A percentile compares a stretch with the other conserved stretches of the same genome.
phyloP scores from a whole-genome alignment of 1,284 basidiomycete species.

The Pseudozyma tsukubaensis region DNA sequence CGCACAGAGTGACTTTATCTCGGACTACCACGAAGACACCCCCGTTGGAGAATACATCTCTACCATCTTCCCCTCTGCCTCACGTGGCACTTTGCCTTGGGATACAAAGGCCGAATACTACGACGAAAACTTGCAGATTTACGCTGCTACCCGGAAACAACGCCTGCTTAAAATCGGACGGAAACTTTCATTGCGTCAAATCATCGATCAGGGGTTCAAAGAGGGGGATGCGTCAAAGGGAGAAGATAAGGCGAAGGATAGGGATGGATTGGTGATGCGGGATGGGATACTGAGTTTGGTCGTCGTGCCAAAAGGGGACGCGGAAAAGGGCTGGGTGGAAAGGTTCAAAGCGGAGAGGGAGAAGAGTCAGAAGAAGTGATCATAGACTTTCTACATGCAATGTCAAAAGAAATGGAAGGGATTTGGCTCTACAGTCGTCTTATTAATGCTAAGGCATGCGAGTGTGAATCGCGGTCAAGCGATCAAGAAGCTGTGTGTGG shows the following conservation, averaged over 20 bases:
- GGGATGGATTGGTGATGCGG: constrained; percentile 84
- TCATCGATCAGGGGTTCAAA: constrained; percentile 72
- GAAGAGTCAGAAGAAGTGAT: constrained; percentile 3
- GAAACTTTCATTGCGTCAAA: constrained; percentile 84
- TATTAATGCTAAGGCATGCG: no score
- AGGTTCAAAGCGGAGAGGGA: constrained; percentile 76
- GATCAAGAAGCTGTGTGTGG: no score
- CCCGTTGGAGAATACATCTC: constrained; percentile 82
- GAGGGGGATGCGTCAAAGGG: constrained; percentile 69
- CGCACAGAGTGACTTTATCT: constrained; percentile 86
- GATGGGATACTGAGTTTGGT: constrained; percentile 88
- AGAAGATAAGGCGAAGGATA: constrained; percentile 72
- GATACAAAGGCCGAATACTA: constrained; percentile 81
- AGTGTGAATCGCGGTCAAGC: no score
- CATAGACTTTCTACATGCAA: not conserved
- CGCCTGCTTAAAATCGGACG: constrained; percentile 88
- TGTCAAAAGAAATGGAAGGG: not conserved
- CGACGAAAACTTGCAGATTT: constrained; percentile 78
- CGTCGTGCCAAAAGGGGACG: constrained; percentile 84
- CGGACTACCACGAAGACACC: constrained; percentile 85
- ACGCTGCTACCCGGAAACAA: constrained; percentile 81
- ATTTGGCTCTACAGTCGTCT: no score
- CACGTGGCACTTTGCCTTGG: constrained; percentile 78
- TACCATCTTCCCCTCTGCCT: constrained; percentile 80
- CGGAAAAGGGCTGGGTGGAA: constrained; percentile 83